phyloP scores from a whole-genome alignment of 352 stramenopile genomes.

The Phytophthora hybrid region DNA sequence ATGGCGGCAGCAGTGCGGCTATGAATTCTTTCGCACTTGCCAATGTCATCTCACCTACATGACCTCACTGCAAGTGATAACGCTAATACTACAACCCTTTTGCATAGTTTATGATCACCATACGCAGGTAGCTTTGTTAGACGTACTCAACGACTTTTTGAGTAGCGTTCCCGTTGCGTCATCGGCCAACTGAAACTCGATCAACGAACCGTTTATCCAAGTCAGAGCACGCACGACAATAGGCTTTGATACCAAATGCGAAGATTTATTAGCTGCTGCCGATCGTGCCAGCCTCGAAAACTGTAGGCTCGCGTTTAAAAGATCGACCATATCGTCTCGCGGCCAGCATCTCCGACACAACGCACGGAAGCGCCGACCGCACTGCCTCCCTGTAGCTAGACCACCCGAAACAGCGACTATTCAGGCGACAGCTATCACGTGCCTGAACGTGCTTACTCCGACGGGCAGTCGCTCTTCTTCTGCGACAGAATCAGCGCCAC shows the following conservation, averaged over 20 bases:
- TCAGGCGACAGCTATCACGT: too few species aligned
- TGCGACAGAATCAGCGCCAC: conserved; percentile 94
- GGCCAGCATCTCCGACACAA: background rate
- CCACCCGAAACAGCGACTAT: too few species aligned
- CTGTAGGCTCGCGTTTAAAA: background rate
- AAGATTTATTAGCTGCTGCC: conserved; percentile 1
- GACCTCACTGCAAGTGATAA: conserved; percentile 44
- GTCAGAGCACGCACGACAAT: background rate
- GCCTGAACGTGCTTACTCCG: conserved; percentile 13
- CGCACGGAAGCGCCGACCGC: background rate
- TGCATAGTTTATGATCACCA: background rate
- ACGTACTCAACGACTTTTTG: background rate
- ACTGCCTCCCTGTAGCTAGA: background rate
- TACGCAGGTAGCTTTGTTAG: background rate
- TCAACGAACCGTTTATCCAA: background rate
- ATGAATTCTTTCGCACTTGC: background rate
- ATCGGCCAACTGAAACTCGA: background rate
- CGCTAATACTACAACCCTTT: conserved; percentile 16
- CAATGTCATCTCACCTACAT: conserved; percentile 94
- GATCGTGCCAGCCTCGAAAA: background rate
- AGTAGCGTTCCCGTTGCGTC: background rate
- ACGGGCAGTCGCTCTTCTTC: conserved; percentile 70
- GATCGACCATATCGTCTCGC: background rate
- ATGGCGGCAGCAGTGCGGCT: background rate
- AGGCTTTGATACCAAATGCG: background rate